Evolutionary conservation across 306 rosid genomes (phyloP), one percentile per base, ranked within the genome.

Genomic region (Citrullus colocynthis): DNA sequence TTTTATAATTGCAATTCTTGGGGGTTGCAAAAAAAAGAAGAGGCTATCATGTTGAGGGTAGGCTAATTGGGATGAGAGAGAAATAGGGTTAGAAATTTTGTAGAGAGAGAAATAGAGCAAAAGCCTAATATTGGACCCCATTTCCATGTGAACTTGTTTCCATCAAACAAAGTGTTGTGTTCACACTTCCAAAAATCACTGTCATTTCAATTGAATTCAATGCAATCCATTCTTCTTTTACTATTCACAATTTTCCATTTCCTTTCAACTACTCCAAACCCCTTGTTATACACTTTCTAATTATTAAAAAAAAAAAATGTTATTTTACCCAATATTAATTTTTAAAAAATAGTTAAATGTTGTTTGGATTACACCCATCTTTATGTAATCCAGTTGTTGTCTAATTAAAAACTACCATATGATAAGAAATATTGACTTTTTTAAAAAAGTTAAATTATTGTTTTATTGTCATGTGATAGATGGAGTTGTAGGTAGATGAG

Each of bases 121-220:
- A 87, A 88, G 81, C 85, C 91, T 83, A 86, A 82, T 84, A 60
- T 74, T 67, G 83, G 75, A 75, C 63, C 91, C 94, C 94, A 90
- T 91, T 88, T 84, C 91, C 98, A 90, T 91, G 92, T 93, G 89
- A 85, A 78, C 70, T 39, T 86, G 93, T 88, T 88, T 56, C 86
- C 79, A 77, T 84, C 89, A 78, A 81, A 59, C 41, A 52, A 34
- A 56, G 28, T 49, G 37, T 71, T 74, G 78, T 63, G 11, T 63
- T 64, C 12, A 16, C 21, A 64, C 71, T 37, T 6, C 51, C 73
- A 37, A 66, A 65, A 39, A 36, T 63, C 45, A 63, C 0, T 65
- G 73, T 65, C 73, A 3, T 34, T 66, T 66, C 73, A 6, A 9
- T 65, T 65, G 30, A 0, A 24, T 24, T 24, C 28, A 24, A 24